These are phyloP conservation scores for Bruguiera parviflora DNA, from an alignment of 345 rosid genomes.

Conservation along the genomic window DNA sequence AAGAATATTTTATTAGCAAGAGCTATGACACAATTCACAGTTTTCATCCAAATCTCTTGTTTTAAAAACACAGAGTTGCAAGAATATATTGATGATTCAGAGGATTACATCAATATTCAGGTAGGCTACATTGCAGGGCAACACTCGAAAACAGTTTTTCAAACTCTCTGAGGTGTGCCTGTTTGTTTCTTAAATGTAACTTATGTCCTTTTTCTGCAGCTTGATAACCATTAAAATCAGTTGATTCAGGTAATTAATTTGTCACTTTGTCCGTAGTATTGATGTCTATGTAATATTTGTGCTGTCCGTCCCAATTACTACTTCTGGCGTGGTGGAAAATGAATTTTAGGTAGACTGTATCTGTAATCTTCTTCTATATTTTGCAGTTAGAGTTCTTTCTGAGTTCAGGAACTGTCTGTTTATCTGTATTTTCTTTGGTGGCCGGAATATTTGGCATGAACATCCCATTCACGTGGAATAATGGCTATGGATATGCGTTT, in stretches of 20 bases:
- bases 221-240: conserved; percentile 96
- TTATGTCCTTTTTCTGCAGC: conserved; percentile 44
- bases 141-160: background rate
- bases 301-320: no score
- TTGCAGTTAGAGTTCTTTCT: conserved; percentile 22
- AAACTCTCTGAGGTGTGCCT: background rate
- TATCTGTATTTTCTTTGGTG: conserved; percentile 55
- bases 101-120: conserved; percentile 98
- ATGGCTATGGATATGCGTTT: conserved; percentile 63
- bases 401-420: conserved; percentile 20
- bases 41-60: conserved; percentile 4
- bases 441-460: conserved; percentile 91
- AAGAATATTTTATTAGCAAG: background rate
- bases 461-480: conserved; percentile 84
- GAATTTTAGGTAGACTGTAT: background rate
- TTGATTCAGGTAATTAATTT: conserved; percentile 68
- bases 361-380: background rate
- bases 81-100: conserved; percentile 96
- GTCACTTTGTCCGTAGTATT: background rate
- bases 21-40: background rate
- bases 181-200: conserved; percentile 1
- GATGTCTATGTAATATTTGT: no score
- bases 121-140: conserved; percentile 24
- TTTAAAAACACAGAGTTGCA: conserved; percentile 63
- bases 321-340: no score